Base-by-base conservation (phyloP, 179 eudicot species). In the Dionaea muscipula region DNA sequence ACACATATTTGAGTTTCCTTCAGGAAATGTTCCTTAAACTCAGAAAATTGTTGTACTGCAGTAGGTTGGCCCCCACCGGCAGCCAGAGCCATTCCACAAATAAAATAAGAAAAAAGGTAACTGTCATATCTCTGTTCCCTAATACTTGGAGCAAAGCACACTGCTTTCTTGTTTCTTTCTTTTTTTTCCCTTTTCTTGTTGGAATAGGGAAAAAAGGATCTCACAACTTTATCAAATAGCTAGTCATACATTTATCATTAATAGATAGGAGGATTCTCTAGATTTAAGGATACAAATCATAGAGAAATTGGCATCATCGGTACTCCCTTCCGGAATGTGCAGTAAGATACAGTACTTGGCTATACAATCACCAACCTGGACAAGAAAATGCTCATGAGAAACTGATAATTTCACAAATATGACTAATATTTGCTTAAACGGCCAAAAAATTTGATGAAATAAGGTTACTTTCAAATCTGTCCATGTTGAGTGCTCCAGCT, bases 311-410 rank as follows among this genome's bases (percentile, higher is more conserved):
- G 73, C 56, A 2, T 77, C 81, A 68, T 81, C 86, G 11, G 63
- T 24, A 47, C 78, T 81, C 62, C 81, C 83, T 57, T 73, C 83
- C 26, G 53, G 21, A 52, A 78, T 65, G 63, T 81, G 86, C 58
- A 81, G 50, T 67, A 81, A 62, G 69, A 78, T 64, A 66, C 86
- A 81, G 59, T 75, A 78, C 66, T 78, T 81, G 3, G 65, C 53
- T 57, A 75, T 43, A 26, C 72, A 45, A 51, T 68, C 86, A 16
- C 70, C 69, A 26, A 81, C 80, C 86, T 81, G 66, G 20, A 25
- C 17, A 38, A 55, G 22, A 55, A 14, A 13, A 19, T 8, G 12
- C 15, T 23, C 36, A 33, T 17, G 21, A 31, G 18, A 0, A 33
- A 43, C 21, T 21, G 11, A 53, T 39, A 19, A 5, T 53, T 19